Base-by-base conservation (phyloP, 1,139 yeast genomes). In the Kodamaea sp. region DNA sequence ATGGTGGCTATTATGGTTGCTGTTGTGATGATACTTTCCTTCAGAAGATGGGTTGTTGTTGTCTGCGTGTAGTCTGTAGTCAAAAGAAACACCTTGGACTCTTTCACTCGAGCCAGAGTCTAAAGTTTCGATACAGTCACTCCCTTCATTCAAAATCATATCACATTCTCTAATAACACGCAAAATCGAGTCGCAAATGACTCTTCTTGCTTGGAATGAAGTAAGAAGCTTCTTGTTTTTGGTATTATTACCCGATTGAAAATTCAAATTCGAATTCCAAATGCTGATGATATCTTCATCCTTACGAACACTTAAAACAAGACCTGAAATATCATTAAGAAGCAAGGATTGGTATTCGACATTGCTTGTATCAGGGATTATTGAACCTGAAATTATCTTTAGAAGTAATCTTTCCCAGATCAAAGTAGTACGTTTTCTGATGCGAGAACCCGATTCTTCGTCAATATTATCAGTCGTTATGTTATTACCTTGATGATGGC, bases 401-500 rank as follows among this genome's bases (percentile, higher is more conserved):
- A 77, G 54, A 30, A 75, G 57, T 25, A 76, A 54, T 40, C 81
- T 57, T 55, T 77, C 81, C 81, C 81, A 77, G 37, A 77, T 67
- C 40, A 75, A 59, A 26, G 66, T 57, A 24, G 70, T 62, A 40
- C 79, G 57, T 40, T 57, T 60, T 37, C 77, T 58, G 36, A 60
- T 57, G 28, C 48, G 54, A 23, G 43, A 46, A 6, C 54, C 44
- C 9, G 32, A 34, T 15, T 40, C 47, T 5, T 40, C 45, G 32
- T 47, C 54, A 7, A 39, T 28, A 23, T 27, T 36, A 6, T 29
- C 34, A 23, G 22, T 22, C 6, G 39, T 24, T 45, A 49, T 37
- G 35, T 29, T 27, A 34, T 36, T 27, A 36, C 51, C 36, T 46
- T 46, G n/a, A n/a, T 42, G 38, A 10, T 43, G 43, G 22, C 38